Conservation (phyloP, 2,329 filamentous ascomycete genomes). For the Sporothrix globosa region DNA sequence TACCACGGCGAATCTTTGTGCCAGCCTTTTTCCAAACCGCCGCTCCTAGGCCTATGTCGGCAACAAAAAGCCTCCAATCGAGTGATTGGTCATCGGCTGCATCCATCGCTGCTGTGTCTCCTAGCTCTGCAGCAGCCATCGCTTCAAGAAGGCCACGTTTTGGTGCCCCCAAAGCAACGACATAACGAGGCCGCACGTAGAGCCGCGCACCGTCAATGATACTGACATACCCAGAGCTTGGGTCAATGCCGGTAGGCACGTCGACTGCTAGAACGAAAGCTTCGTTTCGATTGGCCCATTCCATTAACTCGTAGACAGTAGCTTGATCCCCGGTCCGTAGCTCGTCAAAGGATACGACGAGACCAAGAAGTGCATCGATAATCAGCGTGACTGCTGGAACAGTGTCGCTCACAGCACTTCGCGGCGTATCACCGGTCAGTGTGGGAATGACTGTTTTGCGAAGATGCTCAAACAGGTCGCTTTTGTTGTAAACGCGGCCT, state of each 20-base stretch:
- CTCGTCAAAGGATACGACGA: conserved; percentile 87
- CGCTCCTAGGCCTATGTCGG: conserved; percentile 82
- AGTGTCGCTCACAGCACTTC: conserved; percentile 51
- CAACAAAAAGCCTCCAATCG: conserved; percentile 79
- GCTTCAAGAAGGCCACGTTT: conserved; percentile 82
- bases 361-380: conserved; percentile 84
- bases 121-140: conserved; percentile 61
- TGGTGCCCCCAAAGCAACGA: conserved; percentile 84
- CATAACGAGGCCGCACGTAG: conserved; percentile 78
- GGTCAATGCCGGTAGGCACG: conserved; percentile 85
- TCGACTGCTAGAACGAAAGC: conserved; percentile 85
- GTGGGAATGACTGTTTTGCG: conserved; percentile 51
- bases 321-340: conserved; percentile 80
- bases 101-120: conserved; percentile 46
- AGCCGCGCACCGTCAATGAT: conserved; percentile 75
- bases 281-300: conserved; percentile 89
- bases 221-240: conserved; percentile 68
- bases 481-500: conserved; percentile 68
- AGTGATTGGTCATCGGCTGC: conserved; percentile 48
- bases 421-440: conserved; percentile 45
- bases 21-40: conserved; percentile 84
- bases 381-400: conserved; percentile 75
- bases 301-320: conserved; percentile 84
- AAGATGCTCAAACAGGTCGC: conserved; percentile 63
- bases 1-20: conserved; percentile 76